A percentile compares a stretch with the other conserved stretches of the same genome.
These are phyloP conservation scores for Puccinia triticina DNA, from an alignment of 1,284 basidiomycete species.

Conservation along the genomic window DNA sequence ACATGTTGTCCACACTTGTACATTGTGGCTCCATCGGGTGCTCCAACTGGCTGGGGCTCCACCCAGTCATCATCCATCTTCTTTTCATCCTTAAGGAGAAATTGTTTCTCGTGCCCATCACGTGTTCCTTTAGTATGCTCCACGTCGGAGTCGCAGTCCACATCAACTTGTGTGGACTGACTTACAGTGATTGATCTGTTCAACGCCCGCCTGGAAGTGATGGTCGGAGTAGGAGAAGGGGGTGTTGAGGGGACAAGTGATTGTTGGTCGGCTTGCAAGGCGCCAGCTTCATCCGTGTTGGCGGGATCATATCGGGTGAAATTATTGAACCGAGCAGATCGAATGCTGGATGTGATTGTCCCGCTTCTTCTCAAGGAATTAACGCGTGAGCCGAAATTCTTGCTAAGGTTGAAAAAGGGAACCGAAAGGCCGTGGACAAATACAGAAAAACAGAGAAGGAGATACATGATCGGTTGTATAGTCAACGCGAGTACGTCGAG, in stretches of 20 bases:
- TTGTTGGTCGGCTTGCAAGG: not conserved
- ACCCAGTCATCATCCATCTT: slow-evolving; percentile 27
- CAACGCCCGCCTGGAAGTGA: not conserved
- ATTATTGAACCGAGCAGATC: slow-evolving; percentile 26
- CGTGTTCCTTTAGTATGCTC: not conserved
- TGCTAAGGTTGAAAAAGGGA: slow-evolving; percentile 84
- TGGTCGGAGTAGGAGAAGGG: not conserved
- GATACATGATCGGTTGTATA: slow-evolving; percentile 85
- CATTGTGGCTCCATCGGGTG: slow-evolving; percentile 15
- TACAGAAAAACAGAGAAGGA: slow-evolving; percentile 86
- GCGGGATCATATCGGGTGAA: slow-evolving; percentile 18
- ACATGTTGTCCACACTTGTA: slow-evolving; percentile 38
- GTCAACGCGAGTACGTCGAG: slow-evolving; percentile 70
- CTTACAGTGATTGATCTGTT: not conserved
- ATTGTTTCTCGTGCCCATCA: not conserved
- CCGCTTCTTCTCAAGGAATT: slow-evolving; percentile 78
- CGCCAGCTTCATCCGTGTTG: not conserved
- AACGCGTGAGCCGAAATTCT: slow-evolving; percentile 82
- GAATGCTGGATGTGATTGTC: slow-evolving; percentile 62
- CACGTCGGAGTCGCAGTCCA: not conserved
- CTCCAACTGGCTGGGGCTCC: slow-evolving; percentile 1
- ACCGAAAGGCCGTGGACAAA: slow-evolving; percentile 80
- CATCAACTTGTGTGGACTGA: slow-evolving; percentile 3
- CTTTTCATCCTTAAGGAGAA: slow-evolving; percentile 3
- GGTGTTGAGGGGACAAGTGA: not conserved